Evolutionary conservation across 352 stramenopile species (phyloP), one percentile per base, ranked within the genome.

Genomic region (Thraustochytrium striatum): DNA sequence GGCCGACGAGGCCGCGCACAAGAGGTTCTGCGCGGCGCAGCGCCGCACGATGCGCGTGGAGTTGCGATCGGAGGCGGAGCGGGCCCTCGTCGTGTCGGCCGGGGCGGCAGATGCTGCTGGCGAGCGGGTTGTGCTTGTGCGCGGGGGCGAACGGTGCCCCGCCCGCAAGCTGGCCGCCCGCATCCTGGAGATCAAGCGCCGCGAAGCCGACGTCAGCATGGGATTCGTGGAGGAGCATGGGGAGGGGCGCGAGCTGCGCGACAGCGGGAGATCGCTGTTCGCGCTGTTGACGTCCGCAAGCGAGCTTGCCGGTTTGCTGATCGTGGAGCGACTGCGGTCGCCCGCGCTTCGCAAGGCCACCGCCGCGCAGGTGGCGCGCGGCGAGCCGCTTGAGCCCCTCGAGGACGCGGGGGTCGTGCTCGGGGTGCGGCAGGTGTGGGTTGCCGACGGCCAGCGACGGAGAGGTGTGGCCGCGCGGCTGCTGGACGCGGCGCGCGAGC

Each of bases 341-440:
- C n/a, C n/a, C n/a, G n/a, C n/a, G n/a, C n/a, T n/a, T n/a, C n/a
- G n/a, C n/a, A n/a, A n/a, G n/a, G n/a, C n/a, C n/a, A n/a, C n/a
- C n/a, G n/a, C n/a, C n/a, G n/a, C n/a, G n/a, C n/a, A n/a, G n/a
- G n/a, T n/a, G n/a, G n/a, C n/a, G n/a, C n/a, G n/a, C n/a, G n/a
- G n/a, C n/a, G n/a, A n/a, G n/a, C n/a, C n/a, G n/a, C n/a, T n/a
- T n/a, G n/a, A n/a, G n/a, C n/a, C n/a, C n/a, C n/a, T n/a, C n/a
- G n/a, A 19, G 8, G n/a, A 9, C 21, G 8, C 21, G 5, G 21
- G 53, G 41, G 35, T 38, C 9, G n/a, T 39, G 13, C 39, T 75
- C 0, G 65, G 65, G 33, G 65, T 75, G 19, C 13, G 58, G 65
- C 65, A 75, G 41, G 52, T 75, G 33, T 75, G 65, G 65, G n/a